These are phyloP conservation scores for Pyricularia sp. DNA, from an alignment of 2,329 filamentous ascomycete genomes.

Conservation along the genomic window DNA sequence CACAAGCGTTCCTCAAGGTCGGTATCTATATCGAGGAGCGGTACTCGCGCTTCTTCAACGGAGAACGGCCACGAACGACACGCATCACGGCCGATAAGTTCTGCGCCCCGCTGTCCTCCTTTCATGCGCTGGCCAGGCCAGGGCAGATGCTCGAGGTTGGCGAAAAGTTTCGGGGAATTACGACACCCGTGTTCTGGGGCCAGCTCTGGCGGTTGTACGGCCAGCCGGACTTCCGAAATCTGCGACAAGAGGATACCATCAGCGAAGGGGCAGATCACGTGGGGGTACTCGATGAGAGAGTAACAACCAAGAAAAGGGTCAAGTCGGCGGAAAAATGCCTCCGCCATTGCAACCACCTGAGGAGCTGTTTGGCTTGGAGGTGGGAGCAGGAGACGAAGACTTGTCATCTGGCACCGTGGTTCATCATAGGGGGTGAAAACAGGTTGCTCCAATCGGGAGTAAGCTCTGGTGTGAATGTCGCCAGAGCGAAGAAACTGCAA, in stretches of 20 bases:
- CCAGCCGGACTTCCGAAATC: slow-evolving; percentile 26
- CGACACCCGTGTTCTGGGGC: slow-evolving; percentile 36
- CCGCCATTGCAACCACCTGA: slow-evolving; percentile 3
- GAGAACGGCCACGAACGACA: slow-evolving; percentile 38
- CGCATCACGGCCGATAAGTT: slow-evolving; percentile 39
- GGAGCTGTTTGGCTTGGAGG: slow-evolving; percentile 40
- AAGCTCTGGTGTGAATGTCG: slow-evolving; percentile 28
- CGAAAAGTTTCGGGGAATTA: slow-evolving; percentile 25
- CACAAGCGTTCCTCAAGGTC: slow-evolving; percentile 40
- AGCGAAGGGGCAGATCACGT: slow-evolving; percentile 36
- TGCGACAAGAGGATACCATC: slow-evolving; percentile 23
- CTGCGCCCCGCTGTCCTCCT: slow-evolving; percentile 44
- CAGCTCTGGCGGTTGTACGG: slow-evolving; percentile 41
- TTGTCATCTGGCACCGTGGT: slow-evolving; percentile 40
- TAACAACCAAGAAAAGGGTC: slow-evolving; percentile 23
- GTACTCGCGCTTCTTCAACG: slow-evolving; percentile 46
- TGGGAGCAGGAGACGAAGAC: slow-evolving; percentile 29
- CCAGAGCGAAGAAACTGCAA: slow-evolving; percentile 6
- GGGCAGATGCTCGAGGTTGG: slow-evolving; percentile 36
- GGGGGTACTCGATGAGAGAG: slow-evolving; percentile 33
- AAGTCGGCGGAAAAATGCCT: slow-evolving; percentile 30
- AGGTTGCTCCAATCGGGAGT: slow-evolving; percentile 14
- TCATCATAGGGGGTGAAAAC: slow-evolving; percentile 31
- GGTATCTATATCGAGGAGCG: slow-evolving; percentile 47
- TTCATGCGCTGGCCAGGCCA: slow-evolving; percentile 37